Evolutionary conservation across 805 yeast species (phyloP).

Genomic region (Saccharomyces kudriavzevii): DNA sequence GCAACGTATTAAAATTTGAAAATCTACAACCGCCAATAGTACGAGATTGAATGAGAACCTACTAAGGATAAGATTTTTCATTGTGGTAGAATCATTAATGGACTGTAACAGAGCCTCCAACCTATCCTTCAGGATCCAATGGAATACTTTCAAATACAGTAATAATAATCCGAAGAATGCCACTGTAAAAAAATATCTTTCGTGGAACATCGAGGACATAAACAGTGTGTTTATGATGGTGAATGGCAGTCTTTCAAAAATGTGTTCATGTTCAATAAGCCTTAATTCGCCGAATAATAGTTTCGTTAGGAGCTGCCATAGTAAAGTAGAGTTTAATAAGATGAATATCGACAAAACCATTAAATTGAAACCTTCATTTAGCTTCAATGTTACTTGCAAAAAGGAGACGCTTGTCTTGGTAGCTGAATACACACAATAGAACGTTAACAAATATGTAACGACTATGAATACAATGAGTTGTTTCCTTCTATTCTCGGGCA

Average conservation of each 20-base stretch:
- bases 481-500: slow-evolving; percentile 5
- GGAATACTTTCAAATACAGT: slow-evolving; percentile 57
- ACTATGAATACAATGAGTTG: slow-evolving; percentile 14
- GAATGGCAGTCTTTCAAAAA: slow-evolving; percentile 56
- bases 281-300: slow-evolving; percentile 69
- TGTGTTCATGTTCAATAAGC: slow-evolving; percentile 66
- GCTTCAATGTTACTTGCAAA: slow-evolving; percentile 39
- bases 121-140: slow-evolving; percentile 55
- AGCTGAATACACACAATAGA: slow-evolving; percentile 17
- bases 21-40: slow-evolving; percentile 43
- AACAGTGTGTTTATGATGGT: slow-evolving; percentile 56
- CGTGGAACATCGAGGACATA: slow-evolving; percentile 46
- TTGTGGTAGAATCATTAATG: slow-evolving; percentile 28
- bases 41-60: slow-evolving; percentile 39
- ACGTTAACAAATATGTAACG: slow-evolving; percentile 14
- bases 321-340: slow-evolving; percentile 29
- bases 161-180: slow-evolving; percentile 33
- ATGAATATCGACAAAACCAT: slow-evolving; percentile 39
- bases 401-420: slow-evolving; percentile 22
- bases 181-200: slow-evolving; percentile 40
- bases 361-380: slow-evolving; percentile 43
- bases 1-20: slow-evolving; percentile 43
- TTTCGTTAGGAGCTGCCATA: slow-evolving; percentile 44
- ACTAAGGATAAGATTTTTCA: slow-evolving; percentile 22
- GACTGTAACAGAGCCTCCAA: slow-evolving; percentile 42